Evolutionary conservation across 352 stramenopile genomes (phyloP).

Genomic region (Globisporangium yorkense): DNA sequence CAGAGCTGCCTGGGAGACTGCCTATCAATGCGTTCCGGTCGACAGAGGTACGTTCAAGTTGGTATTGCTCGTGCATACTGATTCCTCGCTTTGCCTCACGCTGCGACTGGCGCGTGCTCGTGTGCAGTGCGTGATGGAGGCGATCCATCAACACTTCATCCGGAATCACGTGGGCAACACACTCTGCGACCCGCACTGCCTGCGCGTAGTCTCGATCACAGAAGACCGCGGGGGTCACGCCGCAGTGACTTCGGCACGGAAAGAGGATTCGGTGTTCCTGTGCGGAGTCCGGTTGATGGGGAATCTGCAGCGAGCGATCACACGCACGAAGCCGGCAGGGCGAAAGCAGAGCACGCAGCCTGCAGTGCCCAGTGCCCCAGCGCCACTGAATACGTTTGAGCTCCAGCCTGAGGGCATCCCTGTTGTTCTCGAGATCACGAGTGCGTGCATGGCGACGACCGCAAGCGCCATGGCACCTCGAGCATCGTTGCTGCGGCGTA

Average conservation of each 20-base stretch:
- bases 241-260: not conserved
- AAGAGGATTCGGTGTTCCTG: conserved; percentile 23
- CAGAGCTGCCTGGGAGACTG: conserved; percentile 20
- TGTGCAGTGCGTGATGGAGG: conserved; percentile 34
- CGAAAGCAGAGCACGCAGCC: not conserved
- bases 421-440: conserved; percentile 29
- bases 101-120: not conserved
- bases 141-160: conserved; percentile 53
- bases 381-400: not conserved
- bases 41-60: conserved; percentile 17
- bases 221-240: conserved; percentile 25
- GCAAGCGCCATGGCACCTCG: not conserved
- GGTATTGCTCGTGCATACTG: not conserved
- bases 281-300: conserved; percentile 21
- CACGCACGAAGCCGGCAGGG: conserved; percentile 5
- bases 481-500: not conserved
- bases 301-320: conserved; percentile 24
- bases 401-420: conserved; percentile 18
- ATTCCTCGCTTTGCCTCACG: not conserved
- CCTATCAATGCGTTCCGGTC: conserved; percentile 37
- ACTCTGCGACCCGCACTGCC: conserved; percentile 29
- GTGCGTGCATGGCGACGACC: conserved; percentile 17
- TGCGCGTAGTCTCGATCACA: conserved; percentile 28
- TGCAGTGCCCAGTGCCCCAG: not conserved
- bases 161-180: conserved; percentile 32